Evolutionary conservation across 1,284 basidiomycete genomes (phyloP).

Genomic region (Megacollybia platyphylla): DNA sequence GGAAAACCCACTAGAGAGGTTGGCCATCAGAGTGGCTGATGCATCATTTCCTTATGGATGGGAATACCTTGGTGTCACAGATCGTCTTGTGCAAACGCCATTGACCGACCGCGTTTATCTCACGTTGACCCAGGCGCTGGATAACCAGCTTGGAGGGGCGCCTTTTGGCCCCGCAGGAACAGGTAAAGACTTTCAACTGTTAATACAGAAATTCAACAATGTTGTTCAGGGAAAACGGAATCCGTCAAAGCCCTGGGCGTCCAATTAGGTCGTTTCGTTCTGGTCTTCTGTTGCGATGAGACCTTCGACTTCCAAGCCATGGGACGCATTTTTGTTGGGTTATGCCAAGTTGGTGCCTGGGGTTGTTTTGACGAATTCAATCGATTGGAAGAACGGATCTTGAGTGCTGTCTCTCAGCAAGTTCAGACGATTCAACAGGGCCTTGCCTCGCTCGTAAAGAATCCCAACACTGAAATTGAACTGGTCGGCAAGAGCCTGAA

Average conservation of each 20-base stretch:
- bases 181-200: conserved; percentile 27
- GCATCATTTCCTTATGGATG: conserved; percentile 95
- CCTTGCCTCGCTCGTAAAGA: conserved; percentile 66
- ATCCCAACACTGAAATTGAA: conserved; percentile 85
- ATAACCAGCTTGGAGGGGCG: conserved; percentile 90
- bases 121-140: conserved; percentile 91
- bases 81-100: conserved; percentile 96
- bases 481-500: conserved; percentile 91
- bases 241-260: conserved; percentile 98
- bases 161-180: conserved; percentile 99
- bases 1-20: conserved; percentile 69
- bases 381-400: conserved; percentile 93
- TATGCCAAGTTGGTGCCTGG: conserved; percentile 99
- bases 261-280: conserved; percentile 92
- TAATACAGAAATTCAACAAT: conserved; percentile 3
- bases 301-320: conserved; percentile 99
- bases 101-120: conserved; percentile 97
- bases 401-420: conserved; percentile 97
- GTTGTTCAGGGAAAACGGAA: conserved; percentile 80
- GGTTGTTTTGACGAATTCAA: conserved; percentile 99
- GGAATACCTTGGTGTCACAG: conserved; percentile 96
- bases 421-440: conserved; percentile 98
- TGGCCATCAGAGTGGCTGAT: conserved; percentile 81
- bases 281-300: conserved; percentile 99
- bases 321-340: conserved; percentile 97